Base-by-base conservation (phyloP, 345 rosid genomes). In the Corchorus olitorius region DNA sequence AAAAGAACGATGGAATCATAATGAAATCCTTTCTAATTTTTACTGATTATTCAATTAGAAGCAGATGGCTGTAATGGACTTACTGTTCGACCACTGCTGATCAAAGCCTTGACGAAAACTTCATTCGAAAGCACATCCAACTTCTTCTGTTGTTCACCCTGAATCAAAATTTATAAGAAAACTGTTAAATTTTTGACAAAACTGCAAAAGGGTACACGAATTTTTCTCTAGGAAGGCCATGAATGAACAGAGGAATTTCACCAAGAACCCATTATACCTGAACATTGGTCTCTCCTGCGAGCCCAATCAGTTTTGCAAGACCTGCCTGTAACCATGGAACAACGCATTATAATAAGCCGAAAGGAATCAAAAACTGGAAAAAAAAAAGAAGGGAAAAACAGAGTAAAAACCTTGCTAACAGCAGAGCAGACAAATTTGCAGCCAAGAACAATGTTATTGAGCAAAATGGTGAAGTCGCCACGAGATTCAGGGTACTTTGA, bases 131-230 rank as follows among this genome's bases (percentile, higher is more conserved):
- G 93, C 73, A 91, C 92, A 84, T 91, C 96, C 75, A 91, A 70
- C 45, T 91, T 91, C 92, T 89, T 91, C 73, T 91, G 96, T 77
- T 91, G 90, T 80, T 91, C 96, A 43, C 96, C 96, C 96, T 91
- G 70, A 33, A 67, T 39, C 77, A 60, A 12, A 13, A 27, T 27
- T 27, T 27, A 27, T 27, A 0, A 27, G 27, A 27, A 27, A 27
- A 27, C 27, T 27, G 27, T 27, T n/a, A 14, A 46, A 45, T 27
- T 45, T 16, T 3, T 17, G 22, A 22, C 56, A 46, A n/a, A 45
- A 6, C 48, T 45, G n/a, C 60, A 69, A n/a, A 43, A 10, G 11
- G 35, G 20, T 37, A 15, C 58, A n/a, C 16, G 65, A 56, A 62
- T 45, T 39, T 10, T 20, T 27, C 3, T 2, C 19, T 8, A 50